Base-by-base conservation (phyloP, 2,329 filamentous ascomycete species). In the Colletotrichum incanum region DNA sequence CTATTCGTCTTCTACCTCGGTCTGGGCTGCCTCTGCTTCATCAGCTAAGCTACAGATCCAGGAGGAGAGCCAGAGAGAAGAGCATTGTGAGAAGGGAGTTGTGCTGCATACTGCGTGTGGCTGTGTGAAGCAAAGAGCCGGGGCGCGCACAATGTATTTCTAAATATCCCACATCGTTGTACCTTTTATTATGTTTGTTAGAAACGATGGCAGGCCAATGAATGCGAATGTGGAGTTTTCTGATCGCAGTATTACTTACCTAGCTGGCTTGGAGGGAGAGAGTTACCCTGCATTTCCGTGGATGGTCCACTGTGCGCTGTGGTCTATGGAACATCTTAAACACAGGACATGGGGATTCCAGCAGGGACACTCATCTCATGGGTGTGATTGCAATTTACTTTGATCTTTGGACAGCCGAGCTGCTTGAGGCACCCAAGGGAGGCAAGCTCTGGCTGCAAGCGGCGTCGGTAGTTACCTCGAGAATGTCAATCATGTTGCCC, bases 1-100 rank as follows among this genome's bases (percentile, higher is more conserved):
- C 86, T 99, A 65, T 93, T 98, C 80, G 93, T 98, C 60, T 99
- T 98, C 84, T 99, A 99, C 83, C 86, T 98, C 70, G 94, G 94
- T 43, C 86, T 99, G 76, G 96, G 95, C 65, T 98, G 95, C 81
- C 89, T 99, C 73, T 99, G 96, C 87, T 98, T 98, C 83, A 98
- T 99, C 81, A 98, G 95, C 85, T 98, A 90, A 81, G 52, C 3
- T 39, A 37, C 28, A 52, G 31, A 52, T 39, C 6, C n/a, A 23
- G 20, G 18, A 52, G 37, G 54, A 6, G 14, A 37, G 31, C 16
- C 9, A 8, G 45, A 16, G 31, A 14, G 43, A 1, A 12, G 2
- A 23, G 12, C 12, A 9, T 47, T 20, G 3, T 9, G 45, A 5
- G 37, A 23, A 28, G 12, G 34, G 56, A 45, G 26, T 39, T 67